These are phyloP conservation scores for Globisporangium yorkense DNA, from an alignment of 352 stramenopile species.

Conservation along the genomic window DNA sequence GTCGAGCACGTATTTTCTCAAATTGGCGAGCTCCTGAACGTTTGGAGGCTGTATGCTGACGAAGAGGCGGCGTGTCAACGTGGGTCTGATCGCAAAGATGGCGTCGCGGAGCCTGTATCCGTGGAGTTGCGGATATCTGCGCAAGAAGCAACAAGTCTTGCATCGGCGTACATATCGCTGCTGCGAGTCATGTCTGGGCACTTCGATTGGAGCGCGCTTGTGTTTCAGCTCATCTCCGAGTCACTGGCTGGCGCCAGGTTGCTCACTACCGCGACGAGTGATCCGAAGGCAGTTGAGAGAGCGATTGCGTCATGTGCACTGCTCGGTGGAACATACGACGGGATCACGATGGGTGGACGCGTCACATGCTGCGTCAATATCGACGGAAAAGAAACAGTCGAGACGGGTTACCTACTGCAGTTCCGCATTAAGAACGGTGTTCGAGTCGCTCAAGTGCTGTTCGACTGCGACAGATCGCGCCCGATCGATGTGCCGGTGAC, in stretches of 20 bases:
- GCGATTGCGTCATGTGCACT: slow-evolving; percentile 41
- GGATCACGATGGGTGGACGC: slow-evolving; percentile 42
- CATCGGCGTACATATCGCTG: slow-evolving; percentile 41
- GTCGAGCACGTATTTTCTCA: slow-evolving; percentile 31
- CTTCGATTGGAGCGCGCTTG: slow-evolving; percentile 24
- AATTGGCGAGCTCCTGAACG: slow-evolving; percentile 27
- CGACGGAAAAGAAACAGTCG: slow-evolving; percentile 65
- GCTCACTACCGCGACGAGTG: neutral
- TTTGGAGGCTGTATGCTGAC: slow-evolving; percentile 34
- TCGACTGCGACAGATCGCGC: slow-evolving; percentile 51
- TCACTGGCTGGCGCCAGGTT: slow-evolving; percentile 8
- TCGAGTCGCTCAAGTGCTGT: slow-evolving; percentile 51
- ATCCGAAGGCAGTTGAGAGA: slow-evolving; percentile 10
- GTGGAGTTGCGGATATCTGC: slow-evolving; percentile 44
- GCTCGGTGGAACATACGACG: slow-evolving; percentile 49
- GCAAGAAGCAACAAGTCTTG: slow-evolving; percentile 33
- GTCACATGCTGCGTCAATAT: slow-evolving; percentile 71
- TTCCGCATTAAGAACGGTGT: slow-evolving; percentile 32
- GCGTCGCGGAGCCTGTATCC: neutral
- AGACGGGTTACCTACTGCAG: slow-evolving; percentile 59
- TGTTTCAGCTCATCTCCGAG: slow-evolving; percentile 23
- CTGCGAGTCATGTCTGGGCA: slow-evolving; percentile 24
- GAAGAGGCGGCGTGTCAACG: slow-evolving; percentile 6
- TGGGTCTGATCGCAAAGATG: neutral
- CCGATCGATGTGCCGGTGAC: slow-evolving; percentile 51